These are phyloP conservation scores for Lipomyces yamanashiensis DNA, from an alignment of 805 yeast species.

Conservation along the genomic window DNA sequence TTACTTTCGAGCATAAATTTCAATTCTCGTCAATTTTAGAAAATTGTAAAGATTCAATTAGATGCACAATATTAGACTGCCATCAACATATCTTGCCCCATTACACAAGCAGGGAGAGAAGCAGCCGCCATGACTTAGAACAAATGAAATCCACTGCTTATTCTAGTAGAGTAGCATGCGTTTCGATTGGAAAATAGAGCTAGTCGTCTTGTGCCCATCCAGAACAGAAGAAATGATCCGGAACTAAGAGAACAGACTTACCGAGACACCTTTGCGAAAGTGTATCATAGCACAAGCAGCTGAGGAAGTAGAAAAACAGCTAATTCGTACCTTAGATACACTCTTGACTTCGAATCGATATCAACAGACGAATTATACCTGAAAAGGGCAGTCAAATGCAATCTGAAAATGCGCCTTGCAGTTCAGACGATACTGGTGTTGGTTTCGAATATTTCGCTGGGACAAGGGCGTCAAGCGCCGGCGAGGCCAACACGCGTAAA, in stretches of 20 bases:
- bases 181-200: background rate
- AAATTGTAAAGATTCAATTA: no score
- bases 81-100: no score
- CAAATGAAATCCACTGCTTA: no score
- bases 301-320: background rate
- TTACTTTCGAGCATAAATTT: no score
- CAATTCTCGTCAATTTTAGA: no score
- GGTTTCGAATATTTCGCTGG: constrained; percentile 9
- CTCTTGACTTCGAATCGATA: background rate
- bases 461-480: constrained; percentile 1
- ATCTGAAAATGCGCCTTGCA: background rate
- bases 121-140: no score
- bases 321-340: background rate
- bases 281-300: constrained; percentile 14
- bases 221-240: background rate
- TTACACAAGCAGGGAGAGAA: no score
- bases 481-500: background rate
- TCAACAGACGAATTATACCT: background rate
- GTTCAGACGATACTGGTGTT: background rate
- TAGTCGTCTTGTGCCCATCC: background rate
- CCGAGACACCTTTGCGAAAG: constrained; percentile 8
- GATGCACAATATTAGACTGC: no score
- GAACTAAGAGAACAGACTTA: constrained; percentile 1
- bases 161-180: background rate
- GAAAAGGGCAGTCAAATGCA: background rate